Conservation (phyloP, 177 flowering plant genomes). For the Vitis hybrid region DNA sequence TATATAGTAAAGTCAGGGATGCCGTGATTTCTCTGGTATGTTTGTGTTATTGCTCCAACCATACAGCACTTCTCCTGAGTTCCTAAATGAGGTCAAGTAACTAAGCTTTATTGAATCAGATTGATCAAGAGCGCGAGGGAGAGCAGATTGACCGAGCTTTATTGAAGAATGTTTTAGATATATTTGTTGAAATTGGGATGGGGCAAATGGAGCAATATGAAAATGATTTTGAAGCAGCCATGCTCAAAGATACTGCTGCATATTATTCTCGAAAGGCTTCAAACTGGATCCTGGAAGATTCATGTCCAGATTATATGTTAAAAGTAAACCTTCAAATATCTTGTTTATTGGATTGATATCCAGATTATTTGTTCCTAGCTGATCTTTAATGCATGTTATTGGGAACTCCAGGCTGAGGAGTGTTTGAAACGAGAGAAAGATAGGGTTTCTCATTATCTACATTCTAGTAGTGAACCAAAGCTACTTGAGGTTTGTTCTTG, state of each 20-base stretch:
- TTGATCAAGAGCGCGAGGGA: conserved; percentile 93
- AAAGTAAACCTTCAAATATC: conserved; percentile 43
- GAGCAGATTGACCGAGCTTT: conserved; percentile 92
- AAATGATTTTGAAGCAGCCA: conserved; percentile 69
- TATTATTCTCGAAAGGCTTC: conserved; percentile 93
- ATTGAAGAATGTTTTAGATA: conserved; percentile 85
- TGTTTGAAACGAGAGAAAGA: conserved; percentile 92
- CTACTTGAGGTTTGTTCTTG: conserved; percentile 75
- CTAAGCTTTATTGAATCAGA: conserved; percentile 35
- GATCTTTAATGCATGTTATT: conserved; percentile 12
- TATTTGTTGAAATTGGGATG: conserved; percentile 96
- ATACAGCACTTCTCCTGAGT: neutral
- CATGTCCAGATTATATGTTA: conserved; percentile 94
- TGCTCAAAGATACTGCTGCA: conserved; percentile 82
- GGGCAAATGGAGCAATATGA: conserved; percentile 76
- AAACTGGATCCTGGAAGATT: conserved; percentile 91
- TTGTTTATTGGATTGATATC: neutral
- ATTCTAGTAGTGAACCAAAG: conserved; percentile 86
- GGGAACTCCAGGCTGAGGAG: conserved; percentile 75
- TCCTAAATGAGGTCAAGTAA: neutral
- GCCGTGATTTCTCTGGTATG: conserved; percentile 92
- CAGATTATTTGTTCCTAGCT: neutral
- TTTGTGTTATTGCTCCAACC: conserved; percentile 1
- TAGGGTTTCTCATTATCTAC: conserved; percentile 89
- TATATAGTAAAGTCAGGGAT: conserved; percentile 76